Percentiles rank a stretch among this genome's conserved stretches.
These are phyloP conservation scores for Chlorella sorokiniana DNA, from an alignment of 139 green algal species.

Conservation along the genomic window DNA sequence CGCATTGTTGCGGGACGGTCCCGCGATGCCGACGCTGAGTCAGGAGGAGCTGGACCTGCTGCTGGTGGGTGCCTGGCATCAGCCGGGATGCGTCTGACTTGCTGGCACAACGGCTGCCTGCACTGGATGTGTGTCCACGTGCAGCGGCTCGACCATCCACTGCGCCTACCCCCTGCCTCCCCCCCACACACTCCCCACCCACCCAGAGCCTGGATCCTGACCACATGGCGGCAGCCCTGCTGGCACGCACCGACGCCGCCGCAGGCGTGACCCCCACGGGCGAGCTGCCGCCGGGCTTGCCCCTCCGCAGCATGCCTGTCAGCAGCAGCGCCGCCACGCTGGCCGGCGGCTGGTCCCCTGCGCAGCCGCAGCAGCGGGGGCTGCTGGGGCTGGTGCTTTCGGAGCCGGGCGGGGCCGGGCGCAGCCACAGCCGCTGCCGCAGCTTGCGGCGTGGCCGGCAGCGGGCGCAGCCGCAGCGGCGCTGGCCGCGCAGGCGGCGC, in stretches of 20 bases:
- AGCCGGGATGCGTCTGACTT: neutral
- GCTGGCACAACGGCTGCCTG: neutral
- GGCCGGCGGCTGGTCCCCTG: neutral
- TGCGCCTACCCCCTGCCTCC: neutral
- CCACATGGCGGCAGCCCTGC: neutral
- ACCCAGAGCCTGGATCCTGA: slow-evolving; percentile 14
- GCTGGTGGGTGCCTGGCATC: slow-evolving; percentile 5
- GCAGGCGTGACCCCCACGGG: neutral
- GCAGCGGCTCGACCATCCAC: too few species aligned
- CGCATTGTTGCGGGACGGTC: too few species aligned
- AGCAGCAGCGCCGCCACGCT: too few species aligned
- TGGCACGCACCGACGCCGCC: neutral
- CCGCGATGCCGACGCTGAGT: neutral
- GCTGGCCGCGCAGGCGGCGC: neutral
- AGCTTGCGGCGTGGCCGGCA: neutral
- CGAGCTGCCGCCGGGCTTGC: too few species aligned
- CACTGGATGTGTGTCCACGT: too few species aligned
- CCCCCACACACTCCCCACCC: neutral
- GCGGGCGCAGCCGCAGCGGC: neutral
- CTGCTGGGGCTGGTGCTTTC: neutral
- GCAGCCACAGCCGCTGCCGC: neutral
- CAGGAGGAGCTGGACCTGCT: neutral
- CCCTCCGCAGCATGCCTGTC: too few species aligned
- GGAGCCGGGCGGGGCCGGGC: neutral
- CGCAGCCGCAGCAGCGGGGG: neutral